Evolutionary conservation across 139 green algal genomes (phyloP), one percentile per base, ranked within the genome.

Genomic region (Pseudopediastrum boryanum): DNA sequence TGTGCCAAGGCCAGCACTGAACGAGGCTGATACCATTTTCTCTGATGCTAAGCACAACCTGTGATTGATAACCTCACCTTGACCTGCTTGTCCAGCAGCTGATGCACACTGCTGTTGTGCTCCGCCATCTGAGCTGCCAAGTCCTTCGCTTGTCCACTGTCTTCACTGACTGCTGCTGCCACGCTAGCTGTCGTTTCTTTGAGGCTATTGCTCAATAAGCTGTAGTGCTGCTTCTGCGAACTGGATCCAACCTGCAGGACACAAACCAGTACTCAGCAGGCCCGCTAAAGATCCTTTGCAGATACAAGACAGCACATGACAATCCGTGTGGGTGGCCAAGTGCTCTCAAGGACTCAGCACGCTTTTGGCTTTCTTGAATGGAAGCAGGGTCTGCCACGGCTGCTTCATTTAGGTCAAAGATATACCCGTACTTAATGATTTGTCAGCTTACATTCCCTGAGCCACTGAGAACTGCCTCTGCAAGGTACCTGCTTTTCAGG

Each of bases 31-130:
- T n/a, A n/a, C n/a, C n/a, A n/a, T n/a, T n/a, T n/a, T n/a, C n/a
- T n/a, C n/a, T n/a, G n/a, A n/a, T n/a, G n/a, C n/a, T n/a, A n/a
- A n/a, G n/a, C n/a, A n/a, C n/a, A n/a, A n/a, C n/a, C n/a, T n/a
- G n/a, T n/a, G n/a, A n/a, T n/a, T 21, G 33, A 19, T 8, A n/a
- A 41, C 51, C 41, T 21, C 43, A 69, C 80, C 80, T 79, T 61
- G 4, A 75, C 44, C 0, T 69, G 6, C 10, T 39, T 16, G 2
- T 35, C 51, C 7, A 35, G 71, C 16, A 56, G 54, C 12, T 1
- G n/a, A 50, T 31, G 36, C 9, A 83, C 36, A 4, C n/a, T 56
- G 39, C 68, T 67, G 35, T 19, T 46, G 48, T 41, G 62, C 21
- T 29, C 50, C 9, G 31, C 43, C 29, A 70, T 19, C 36, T 56